Conservation (phyloP, 352 stramenopile species). For the Phytopythium kandeliae region DNA sequence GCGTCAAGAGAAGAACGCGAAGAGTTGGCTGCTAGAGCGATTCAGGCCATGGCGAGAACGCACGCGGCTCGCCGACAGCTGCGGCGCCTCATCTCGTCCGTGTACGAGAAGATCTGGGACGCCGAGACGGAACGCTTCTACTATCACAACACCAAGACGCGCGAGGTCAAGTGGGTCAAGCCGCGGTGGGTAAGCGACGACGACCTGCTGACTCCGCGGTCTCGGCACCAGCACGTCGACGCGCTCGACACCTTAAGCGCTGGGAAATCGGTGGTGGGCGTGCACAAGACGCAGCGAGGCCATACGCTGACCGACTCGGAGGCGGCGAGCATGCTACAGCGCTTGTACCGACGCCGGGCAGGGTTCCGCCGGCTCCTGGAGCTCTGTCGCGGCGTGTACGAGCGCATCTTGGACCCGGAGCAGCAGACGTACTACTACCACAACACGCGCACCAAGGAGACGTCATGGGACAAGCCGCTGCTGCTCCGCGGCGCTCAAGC, state of each 20-base stretch:
- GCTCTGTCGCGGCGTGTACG: slow-evolving; percentile 51
- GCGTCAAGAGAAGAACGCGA: slow-evolving; percentile 20
- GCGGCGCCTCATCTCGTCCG: slow-evolving; percentile 50
- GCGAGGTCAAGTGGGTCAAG: slow-evolving; percentile 63
- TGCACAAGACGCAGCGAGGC: slow-evolving; percentile 1
- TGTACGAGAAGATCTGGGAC: slow-evolving; percentile 85
- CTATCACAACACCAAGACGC: slow-evolving; percentile 75
- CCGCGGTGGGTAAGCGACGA: slow-evolving; percentile 59
- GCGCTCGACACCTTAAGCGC: too few species aligned
- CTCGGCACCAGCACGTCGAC: slow-evolving; percentile 16
- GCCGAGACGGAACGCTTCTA: slow-evolving; percentile 39
- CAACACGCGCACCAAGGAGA: slow-evolving; percentile 69
- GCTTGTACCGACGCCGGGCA: slow-evolving; percentile 32
- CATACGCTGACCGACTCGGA: slow-evolving; percentile 23
- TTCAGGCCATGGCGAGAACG: slow-evolving; percentile 57
- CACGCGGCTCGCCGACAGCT: slow-evolving; percentile 44
- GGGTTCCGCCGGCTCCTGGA: slow-evolving; percentile 39
- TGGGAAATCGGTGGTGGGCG: too few species aligned
- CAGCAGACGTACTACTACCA: slow-evolving; percentile 64
- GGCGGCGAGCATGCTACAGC: slow-evolving; percentile 53
- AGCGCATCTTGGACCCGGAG: slow-evolving; percentile 59
- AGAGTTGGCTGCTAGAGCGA: slow-evolving; percentile 19
- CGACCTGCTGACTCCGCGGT: slow-evolving; percentile 54
- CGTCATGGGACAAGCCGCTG: slow-evolving; percentile 60
- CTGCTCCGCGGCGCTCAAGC: slow-evolving; percentile 30